Conservation (phyloP, 129 eudicot genomes). For the Artemisia annua region DNA sequence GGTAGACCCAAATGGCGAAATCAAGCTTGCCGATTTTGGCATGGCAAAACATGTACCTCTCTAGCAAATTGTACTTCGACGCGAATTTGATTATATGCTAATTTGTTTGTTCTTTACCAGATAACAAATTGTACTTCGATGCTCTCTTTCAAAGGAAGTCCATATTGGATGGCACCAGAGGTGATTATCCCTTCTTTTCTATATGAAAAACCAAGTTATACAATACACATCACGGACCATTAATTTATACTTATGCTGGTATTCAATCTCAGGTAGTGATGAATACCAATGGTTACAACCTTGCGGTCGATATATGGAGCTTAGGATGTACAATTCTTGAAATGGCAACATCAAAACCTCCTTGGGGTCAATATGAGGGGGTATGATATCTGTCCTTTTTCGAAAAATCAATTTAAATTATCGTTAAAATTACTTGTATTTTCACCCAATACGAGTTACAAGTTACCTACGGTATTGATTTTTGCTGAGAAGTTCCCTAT, state of each 20-base stretch:
- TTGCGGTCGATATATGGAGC: conserved; percentile 97
- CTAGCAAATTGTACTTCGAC: neutral
- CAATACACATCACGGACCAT: neutral
- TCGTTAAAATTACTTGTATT: neutral
- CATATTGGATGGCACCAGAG: conserved; percentile 99
- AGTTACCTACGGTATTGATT: neutral
- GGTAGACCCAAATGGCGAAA: conserved; percentile 87
- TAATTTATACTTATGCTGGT: neutral
- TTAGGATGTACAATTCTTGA: conserved; percentile 94
- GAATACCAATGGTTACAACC: conserved; percentile 85
- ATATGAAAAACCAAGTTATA: neutral
- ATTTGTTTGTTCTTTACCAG: conserved; percentile 41
- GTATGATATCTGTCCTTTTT: conserved; percentile 34
- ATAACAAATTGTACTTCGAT: conserved; percentile 63
- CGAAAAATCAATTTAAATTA: neutral
- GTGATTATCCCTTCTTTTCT: conserved; percentile 29
- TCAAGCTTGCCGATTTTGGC: conserved; percentile 96
- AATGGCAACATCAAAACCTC: conserved; percentile 95
- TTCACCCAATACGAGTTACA: neutral
- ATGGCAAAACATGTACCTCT: conserved; percentile 88
- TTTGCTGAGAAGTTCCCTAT: neutral
- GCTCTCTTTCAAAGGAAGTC: conserved; percentile 98
- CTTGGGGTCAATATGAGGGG: conserved; percentile 98
- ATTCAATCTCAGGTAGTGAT: conserved; percentile 65
- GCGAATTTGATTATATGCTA: neutral